A percentile compares a stretch with the other conserved stretches of the same genome.
phyloP scores from a whole-genome alignment of 768 basidiomycete species.

The Suillus subalutaceus region DNA sequence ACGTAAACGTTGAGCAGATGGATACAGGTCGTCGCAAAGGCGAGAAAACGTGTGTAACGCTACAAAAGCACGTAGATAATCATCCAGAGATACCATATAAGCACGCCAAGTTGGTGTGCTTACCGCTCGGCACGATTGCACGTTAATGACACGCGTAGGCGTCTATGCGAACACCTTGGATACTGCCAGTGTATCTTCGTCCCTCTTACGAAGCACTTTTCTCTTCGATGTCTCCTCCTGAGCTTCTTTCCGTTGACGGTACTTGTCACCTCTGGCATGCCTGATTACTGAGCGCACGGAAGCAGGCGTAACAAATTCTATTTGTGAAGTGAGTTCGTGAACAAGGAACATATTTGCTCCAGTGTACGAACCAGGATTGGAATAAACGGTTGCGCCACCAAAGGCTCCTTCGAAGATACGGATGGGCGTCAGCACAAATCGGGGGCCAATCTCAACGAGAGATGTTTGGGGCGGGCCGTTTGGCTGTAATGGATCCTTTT shows the following conservation, averaged over 20 bases:
- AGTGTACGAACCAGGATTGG: constrained; percentile 78
- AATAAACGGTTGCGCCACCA: constrained; percentile 91
- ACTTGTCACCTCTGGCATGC: constrained; percentile 78
- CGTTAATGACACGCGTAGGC: background rate
- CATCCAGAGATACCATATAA: constrained; percentile 6
- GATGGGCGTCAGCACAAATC: constrained; percentile 96
- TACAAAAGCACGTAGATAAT: constrained; percentile 9
- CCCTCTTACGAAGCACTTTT: constrained; percentile 61
- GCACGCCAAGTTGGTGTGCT: constrained; percentile 9
- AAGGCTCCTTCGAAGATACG: constrained; percentile 98
- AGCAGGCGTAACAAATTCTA: constrained; percentile 93
- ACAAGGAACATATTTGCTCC: constrained; percentile 4
- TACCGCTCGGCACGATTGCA: background rate
- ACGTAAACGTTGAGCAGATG: background rate
- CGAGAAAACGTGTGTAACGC: constrained; percentile 4
- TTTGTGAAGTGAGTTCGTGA: constrained; percentile 8
- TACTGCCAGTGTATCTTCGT: constrained; percentile 81
- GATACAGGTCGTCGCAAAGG: background rate
- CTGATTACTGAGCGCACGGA: constrained; percentile 71
- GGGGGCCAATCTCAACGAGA: constrained; percentile 96
- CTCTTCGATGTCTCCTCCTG: constrained; percentile 67
- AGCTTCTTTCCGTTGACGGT: constrained; percentile 79
- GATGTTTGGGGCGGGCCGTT: constrained; percentile 83
- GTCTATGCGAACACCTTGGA: constrained; percentile 84
- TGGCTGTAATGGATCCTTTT: constrained; percentile 90